Evolutionary conservation across 768 basidiomycete species (phyloP), one percentile per base, ranked within the genome.

Genomic region (Galerina marginata): DNA sequence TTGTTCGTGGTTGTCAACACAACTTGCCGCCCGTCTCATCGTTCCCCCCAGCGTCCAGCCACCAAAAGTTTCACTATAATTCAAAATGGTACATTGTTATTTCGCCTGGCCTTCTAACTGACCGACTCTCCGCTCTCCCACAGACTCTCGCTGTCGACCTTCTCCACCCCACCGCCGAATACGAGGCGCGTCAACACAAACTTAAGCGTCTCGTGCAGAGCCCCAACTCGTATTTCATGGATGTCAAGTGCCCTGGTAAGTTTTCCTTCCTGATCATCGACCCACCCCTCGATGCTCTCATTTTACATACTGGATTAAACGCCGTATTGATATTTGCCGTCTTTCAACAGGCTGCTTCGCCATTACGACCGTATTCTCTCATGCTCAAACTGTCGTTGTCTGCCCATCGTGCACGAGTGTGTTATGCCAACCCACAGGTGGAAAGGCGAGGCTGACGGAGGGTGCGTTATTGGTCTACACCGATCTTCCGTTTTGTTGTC

Each of bases 181-280:
- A 86, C 70, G 92, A 96, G 81, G 89, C 81, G 78, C 89, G 83
- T 77, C 90, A 88, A 78, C 96, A 99, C 91, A 99, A 99, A 86
- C 92, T 98, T 78, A 99, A 99, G 87, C 91, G 95, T 75, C 90
- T 99, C 70, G 97, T 99, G 69, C 97, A 98, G 80, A 90, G 90
- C 52, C 97, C 97, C 65, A 95, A 98, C 82, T 99, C 96, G 39
- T 99, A 93, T 82, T 99, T 99, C 82, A 99, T 99, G 97, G 97
- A 99, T 72, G 96, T 99, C 70, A 99, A 99, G 80, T 99, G 96
- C 81, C 90, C 96, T 71, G 95, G 93, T 94, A 61, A 60, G 89
- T 79, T 29, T 54, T 42, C 43, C 52, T 44, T 54, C 38, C 50
- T 33, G 20, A 12, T 36, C 26, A 42, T 20, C 57, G 43, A 44